Evolutionary conservation across 768 basidiomycete genomes (phyloP).

Genomic region (Kwoniella newhampshirensis): DNA sequence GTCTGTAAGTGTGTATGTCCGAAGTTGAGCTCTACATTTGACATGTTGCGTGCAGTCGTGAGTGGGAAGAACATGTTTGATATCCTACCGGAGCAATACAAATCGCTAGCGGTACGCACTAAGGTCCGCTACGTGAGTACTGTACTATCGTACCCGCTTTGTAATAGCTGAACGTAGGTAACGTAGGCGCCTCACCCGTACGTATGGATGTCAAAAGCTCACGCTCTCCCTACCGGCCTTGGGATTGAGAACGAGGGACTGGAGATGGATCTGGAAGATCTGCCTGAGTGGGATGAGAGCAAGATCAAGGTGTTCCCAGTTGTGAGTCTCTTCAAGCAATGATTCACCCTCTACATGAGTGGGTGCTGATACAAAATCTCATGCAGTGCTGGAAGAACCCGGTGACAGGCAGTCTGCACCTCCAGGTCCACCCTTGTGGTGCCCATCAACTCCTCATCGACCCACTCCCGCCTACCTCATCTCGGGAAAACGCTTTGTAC

Average conservation of each 20-base stretch:
- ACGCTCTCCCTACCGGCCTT: slow-evolving; percentile 72
- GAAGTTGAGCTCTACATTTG: not conserved
- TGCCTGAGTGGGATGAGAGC: slow-evolving; percentile 78
- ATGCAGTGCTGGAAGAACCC: slow-evolving; percentile 87
- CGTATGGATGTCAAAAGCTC: slow-evolving; percentile 82
- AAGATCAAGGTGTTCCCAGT: slow-evolving; percentile 72
- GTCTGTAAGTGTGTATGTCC: slow-evolving; percentile 62
- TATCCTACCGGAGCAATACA: slow-evolving; percentile 66
- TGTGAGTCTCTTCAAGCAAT: slow-evolving; percentile 52
- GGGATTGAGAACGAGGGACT: slow-evolving; percentile 77
- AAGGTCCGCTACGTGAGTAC: slow-evolving; percentile 65
- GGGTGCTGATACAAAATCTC: not conserved
- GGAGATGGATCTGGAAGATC: slow-evolving; percentile 65
- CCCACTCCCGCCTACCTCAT: slow-evolving; percentile 65
- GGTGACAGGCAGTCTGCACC: slow-evolving; percentile 73
- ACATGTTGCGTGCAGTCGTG: slow-evolving; percentile 51
- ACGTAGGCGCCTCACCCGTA: slow-evolving; percentile 70
- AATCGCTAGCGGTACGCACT: slow-evolving; percentile 75
- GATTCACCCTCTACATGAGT: too few species aligned
- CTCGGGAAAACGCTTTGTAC: slow-evolving; percentile 62
- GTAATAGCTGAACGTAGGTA: slow-evolving; percentile 1
- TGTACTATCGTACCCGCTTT: not conserved
- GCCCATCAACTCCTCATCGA: slow-evolving; percentile 66
- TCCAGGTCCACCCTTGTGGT: slow-evolving; percentile 87
- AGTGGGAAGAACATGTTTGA: slow-evolving; percentile 81